Conservation (phyloP, 225 moss, liverwort and hornwort genomes). For the Pseudoscleropodium purum region DNA sequence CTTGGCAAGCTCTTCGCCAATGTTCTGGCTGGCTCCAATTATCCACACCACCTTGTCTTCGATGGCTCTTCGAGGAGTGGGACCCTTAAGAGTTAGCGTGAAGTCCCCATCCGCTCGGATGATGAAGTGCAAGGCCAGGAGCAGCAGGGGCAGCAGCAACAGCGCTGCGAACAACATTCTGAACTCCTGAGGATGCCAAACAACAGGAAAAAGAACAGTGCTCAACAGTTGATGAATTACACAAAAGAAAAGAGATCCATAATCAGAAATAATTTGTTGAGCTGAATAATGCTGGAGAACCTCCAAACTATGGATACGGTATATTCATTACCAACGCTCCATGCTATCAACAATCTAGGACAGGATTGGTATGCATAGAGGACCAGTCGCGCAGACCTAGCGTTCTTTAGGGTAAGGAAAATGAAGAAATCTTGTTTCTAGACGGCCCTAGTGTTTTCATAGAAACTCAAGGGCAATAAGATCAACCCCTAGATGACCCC, state of each 20-base stretch:
- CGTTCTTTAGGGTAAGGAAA: not conserved
- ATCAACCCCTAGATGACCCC: not conserved
- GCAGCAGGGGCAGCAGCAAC: constrained; percentile 17
- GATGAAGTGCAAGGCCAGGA: constrained; percentile 19
- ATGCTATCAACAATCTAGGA: not conserved
- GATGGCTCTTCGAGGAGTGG: constrained; percentile 37
- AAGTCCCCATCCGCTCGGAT: constrained; percentile 41
- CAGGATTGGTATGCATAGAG: not conserved
- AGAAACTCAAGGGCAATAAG: not conserved
- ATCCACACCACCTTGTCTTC: constrained; percentile 86
- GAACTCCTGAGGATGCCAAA: not conserved
- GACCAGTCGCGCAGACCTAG: not conserved
- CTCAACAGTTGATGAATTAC: not conserved
- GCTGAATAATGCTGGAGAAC: not conserved
- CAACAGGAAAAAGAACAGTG: not conserved
- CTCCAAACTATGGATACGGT: not conserved
- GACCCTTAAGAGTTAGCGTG: constrained; percentile 37
- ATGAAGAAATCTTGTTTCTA: not conserved
- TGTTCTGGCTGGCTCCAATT: constrained; percentile 76
- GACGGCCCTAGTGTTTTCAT: too few relatives aligned
- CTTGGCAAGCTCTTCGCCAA: constrained; percentile 64
- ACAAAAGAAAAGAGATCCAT: not conserved
- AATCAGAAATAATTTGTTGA: not conserved
- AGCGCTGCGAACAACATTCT: constrained; percentile 22
- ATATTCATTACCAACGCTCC: not conserved